phyloP scores from a whole-genome alignment of 2,329 filamentous ascomycete species.

The Arthroderma sp. region DNA sequence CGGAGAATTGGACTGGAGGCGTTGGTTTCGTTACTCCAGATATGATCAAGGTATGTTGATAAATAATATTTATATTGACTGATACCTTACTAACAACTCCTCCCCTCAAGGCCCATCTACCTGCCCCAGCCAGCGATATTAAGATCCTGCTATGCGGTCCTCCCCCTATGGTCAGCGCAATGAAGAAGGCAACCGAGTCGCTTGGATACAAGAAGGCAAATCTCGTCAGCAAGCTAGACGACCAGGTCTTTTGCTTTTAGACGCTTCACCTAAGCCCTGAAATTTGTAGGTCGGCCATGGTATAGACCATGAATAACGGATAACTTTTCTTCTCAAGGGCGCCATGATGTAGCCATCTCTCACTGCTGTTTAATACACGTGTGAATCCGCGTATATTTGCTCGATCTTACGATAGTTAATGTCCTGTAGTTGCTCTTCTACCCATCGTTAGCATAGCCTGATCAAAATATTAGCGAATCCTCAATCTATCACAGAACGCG shows the following conservation, averaged over 20 bases:
- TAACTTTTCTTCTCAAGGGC: too few species aligned
- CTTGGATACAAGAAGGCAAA: conserved; percentile 85
- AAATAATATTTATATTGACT: conserved; percentile 5
- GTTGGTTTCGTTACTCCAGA: conserved; percentile 91
- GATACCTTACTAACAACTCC: not conserved
- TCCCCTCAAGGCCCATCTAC: conserved; percentile 40
- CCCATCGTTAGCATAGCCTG: too few species aligned
- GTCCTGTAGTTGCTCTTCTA: too few species aligned
- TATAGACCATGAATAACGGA: not conserved
- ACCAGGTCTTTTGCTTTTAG: conserved; percentile 96
- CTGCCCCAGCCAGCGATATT: conserved; percentile 70
- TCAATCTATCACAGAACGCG: too few species aligned
- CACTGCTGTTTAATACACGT: too few species aligned
- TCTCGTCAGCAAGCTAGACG: conserved; percentile 92
- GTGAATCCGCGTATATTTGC: too few species aligned
- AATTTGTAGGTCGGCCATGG: not conserved
- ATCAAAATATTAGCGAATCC: too few species aligned
- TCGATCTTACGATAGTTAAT: too few species aligned
- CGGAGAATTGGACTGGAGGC: conserved; percentile 79
- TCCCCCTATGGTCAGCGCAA: conserved; percentile 87
- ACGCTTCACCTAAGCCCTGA: not conserved
- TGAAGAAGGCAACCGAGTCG: conserved; percentile 89
- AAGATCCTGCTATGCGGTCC: conserved; percentile 93
- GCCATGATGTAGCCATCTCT: too few species aligned
- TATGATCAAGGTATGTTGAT: conserved; percentile 66